Evolutionary conservation across 495 filamentous ascomycete species (phyloP), one percentile per base, ranked within the genome.

Genomic region (Trichoderma gamsii): DNA sequence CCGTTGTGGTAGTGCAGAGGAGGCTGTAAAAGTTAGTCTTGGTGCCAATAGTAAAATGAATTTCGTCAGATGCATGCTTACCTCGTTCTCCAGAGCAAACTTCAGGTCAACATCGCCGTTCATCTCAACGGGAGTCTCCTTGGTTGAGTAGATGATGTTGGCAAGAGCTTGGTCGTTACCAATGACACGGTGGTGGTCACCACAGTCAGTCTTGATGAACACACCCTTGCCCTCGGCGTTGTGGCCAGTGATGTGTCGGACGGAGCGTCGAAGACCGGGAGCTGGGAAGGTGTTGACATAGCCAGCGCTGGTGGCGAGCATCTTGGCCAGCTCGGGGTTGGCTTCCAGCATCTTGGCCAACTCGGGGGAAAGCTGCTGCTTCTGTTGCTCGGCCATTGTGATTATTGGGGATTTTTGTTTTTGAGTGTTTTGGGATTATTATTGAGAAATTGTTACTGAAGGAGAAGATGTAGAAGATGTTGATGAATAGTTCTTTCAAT

Each of bases 61-160:
- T 21, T 3, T 21, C 4, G 51, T 11, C 23, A 3, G 12, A 49
- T 4, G 13, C 8, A 59, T 65, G 27, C 66, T 4, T 68, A 72
- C 72, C 68, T 73, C 70, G 23, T 71, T 69, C 46, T 70, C 72
- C 11, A 70, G 64, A 18, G 72, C 73, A 61, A 69, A 63, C n/a
- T 75, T 69, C 70, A 82, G 68, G 72, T 83, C 81, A 13, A 71
- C 71, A 66, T 83, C 76, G 51, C 72, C 71, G 16, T 68, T 77
- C 16, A 81, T 43, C 18, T 75, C 64, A 23, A 76, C 73, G 3
- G 79, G 84, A 76, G 83, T 85, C 74, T 77, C 81, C 15, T 78
- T 78, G 5, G 76, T 87, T 68, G 84, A 85, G 80, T 79, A 81
- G 59, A 80, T 79, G 65, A 82, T 76, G 67, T 71, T 73, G 18